Base-by-base conservation (phyloP, 2,329 filamentous ascomycete genomes). In the Nectriaceae sp. region DNA sequence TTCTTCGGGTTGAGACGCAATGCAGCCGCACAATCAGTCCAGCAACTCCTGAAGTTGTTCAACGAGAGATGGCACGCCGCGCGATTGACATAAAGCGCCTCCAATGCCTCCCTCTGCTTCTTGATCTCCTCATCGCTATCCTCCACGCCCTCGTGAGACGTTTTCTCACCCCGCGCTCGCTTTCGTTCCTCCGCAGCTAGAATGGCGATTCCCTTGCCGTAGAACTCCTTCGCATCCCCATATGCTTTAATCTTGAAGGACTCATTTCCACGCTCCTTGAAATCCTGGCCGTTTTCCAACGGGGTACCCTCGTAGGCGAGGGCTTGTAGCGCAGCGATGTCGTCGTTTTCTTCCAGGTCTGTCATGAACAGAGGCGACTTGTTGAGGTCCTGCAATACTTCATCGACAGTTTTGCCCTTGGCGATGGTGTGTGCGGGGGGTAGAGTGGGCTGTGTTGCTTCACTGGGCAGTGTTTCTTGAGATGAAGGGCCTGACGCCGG, bases 181-280 rank as follows among this genome's bases (percentile, higher is more conserved):
- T 79, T 79, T 47, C 72, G 69, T 64, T 89, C 81, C 68, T 88
- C 86, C 5, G 74, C 74, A 11, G 79, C 76, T 16, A 97, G 71
- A 5, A 95, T 82, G 11, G 82, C 75, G 44, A 97, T 78, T n/a
- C 87, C 92, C 73, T 96, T 94, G 22, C 80, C 83, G 68, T 99
- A 99, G 68, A 92, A 97, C 68, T 96, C 91, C 65, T 88, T 87
- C 4, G 92, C 94, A 68, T 97, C 91, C 21, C 70, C 76, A 84
- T 88, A 96, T 40, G 83, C 77, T 68, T 84, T 85, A 46, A 78
- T 77, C 60, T 80, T 79, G 65, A 95, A 96, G 63, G 83, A 85
- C 62, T 97, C 93, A 67, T 99, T 99, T 26, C 94, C 94, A 58
- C 90, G 89, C 66, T 93, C 87, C 62, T 94, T 90, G 75, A 97